Evolutionary conservation across 2,329 filamentous ascomycete species (phyloP).

Genomic region (Zymoseptoria passerinii): DNA sequence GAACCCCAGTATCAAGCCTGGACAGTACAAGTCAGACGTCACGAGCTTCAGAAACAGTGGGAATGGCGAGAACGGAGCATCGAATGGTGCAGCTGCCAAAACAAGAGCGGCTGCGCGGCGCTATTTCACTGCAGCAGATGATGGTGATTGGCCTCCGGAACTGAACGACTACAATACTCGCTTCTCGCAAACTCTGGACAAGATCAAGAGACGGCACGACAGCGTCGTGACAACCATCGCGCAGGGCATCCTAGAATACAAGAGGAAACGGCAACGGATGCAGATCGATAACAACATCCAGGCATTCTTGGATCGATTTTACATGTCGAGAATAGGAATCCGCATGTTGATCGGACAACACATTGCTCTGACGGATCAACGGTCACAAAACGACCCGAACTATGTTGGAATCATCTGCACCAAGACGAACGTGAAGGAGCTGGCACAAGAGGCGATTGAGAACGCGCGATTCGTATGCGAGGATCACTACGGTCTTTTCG

Average conservation of each 20-base stretch:
- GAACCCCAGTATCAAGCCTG: slow-evolving; percentile 81
- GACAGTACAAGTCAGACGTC: slow-evolving; percentile 63
- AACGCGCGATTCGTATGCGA: slow-evolving; percentile 99
- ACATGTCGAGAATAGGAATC: slow-evolving; percentile 99
- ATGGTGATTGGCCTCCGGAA: slow-evolving; percentile 90
- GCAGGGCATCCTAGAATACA: slow-evolving; percentile 96
- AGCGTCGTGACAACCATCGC: slow-evolving; percentile 96
- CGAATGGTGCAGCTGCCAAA: slow-evolving; percentile 37
- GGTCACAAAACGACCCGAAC: slow-evolving; percentile 76
- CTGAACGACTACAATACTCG: slow-evolving; percentile 87
- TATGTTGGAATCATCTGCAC: slow-evolving; percentile 99
- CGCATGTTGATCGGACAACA: slow-evolving; percentile 99
- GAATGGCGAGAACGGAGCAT: slow-evolving; percentile 40
- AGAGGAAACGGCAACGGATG: slow-evolving; percentile 90
- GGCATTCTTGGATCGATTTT: slow-evolving; percentile 95
- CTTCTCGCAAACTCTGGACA: slow-evolving; percentile 80
- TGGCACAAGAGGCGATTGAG: slow-evolving; percentile 94
- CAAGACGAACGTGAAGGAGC: slow-evolving; percentile 90
- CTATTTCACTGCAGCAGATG: slow-evolving; percentile 83
- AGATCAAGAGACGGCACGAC: slow-evolving; percentile 93
- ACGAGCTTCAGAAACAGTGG: slow-evolving; percentile 39
- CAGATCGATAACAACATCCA: slow-evolving; percentile 98
- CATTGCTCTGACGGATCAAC: slow-evolving; percentile 91
- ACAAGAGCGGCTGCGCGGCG: slow-evolving; percentile 46
- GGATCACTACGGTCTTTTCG: slow-evolving; percentile 95